These are phyloP conservation scores for Tetraselmis chui DNA, from an alignment of 139 green algal genomes.

Conservation along the genomic window DNA sequence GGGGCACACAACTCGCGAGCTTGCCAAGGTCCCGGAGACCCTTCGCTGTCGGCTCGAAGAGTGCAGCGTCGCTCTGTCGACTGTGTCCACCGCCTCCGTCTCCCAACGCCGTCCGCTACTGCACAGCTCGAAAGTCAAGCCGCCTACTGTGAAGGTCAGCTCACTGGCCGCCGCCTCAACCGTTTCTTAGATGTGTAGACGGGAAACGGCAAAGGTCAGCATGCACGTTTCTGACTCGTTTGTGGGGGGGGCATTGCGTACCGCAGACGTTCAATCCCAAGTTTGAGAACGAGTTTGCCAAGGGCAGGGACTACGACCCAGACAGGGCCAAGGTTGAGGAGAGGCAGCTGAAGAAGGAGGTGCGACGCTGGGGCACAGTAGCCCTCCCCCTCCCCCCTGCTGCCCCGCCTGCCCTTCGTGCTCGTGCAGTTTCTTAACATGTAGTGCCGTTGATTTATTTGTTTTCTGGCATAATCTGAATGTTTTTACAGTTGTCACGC, in stretches of 20 bases:
- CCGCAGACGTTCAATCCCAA: slow-evolving; percentile 74
- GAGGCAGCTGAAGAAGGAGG: slow-evolving; percentile 51
- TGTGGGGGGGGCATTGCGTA: no score
- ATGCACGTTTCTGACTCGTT: no score
- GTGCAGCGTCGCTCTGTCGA: no score
- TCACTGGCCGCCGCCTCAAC: no score
- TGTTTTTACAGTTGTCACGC: background rate
- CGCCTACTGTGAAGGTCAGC: background rate
- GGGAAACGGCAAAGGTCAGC: no score
- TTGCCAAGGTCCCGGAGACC: no score
- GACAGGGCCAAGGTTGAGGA: slow-evolving; percentile 60
- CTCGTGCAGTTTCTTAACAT: background rate
- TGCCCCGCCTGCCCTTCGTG: background rate
- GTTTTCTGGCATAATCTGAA: no score
- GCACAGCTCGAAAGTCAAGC: background rate
- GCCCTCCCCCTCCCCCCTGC: slow-evolving; percentile 16
- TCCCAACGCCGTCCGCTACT: background rate
- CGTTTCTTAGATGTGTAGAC: no score
- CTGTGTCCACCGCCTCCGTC: background rate
- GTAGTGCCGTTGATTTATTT: background rate
- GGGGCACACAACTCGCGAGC: no score
- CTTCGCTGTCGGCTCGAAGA: no score
- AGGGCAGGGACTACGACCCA: slow-evolving; percentile 70
- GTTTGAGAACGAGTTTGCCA: slow-evolving; percentile 79
- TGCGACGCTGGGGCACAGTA: slow-evolving; percentile 39